Conservation (phyloP, 495 filamentous ascomycete species). For the Lophiotrema nucula region DNA sequence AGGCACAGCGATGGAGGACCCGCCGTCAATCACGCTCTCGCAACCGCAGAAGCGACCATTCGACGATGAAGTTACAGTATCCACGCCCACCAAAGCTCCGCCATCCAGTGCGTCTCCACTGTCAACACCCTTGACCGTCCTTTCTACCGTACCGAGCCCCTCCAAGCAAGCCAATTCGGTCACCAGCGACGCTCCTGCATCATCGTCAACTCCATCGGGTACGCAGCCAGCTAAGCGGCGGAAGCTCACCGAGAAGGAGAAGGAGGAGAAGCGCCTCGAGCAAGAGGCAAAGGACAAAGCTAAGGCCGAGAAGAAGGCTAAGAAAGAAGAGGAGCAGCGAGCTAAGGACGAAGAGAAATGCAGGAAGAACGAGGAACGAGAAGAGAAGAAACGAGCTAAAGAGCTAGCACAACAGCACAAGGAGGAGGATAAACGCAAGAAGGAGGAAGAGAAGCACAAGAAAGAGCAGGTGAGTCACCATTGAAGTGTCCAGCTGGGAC, state of each 20-base stretch:
- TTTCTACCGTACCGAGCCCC: conserved; percentile 34
- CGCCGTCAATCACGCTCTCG: not conserved
- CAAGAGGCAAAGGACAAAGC: conserved; percentile 21
- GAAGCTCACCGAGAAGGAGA: conserved; percentile 25
- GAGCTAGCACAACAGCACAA: conserved; percentile 43
- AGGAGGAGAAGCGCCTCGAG: conserved; percentile 10
- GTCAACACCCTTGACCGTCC: conserved; percentile 36
- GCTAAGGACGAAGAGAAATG: conserved; percentile 43
- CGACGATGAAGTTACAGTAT: conserved; percentile 13
- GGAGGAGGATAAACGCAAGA: conserved; percentile 56
- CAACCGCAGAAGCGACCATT: conserved; percentile 22
- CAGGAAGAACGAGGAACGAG: conserved; percentile 43
- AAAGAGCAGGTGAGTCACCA: conserved; percentile 45
- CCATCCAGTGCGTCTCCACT: conserved; percentile 9
- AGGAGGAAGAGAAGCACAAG: conserved; percentile 42
- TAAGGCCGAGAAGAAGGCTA: conserved; percentile 30
- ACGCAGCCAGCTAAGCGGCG: conserved; percentile 29
- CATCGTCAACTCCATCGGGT: not conserved
- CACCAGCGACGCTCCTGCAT: conserved; percentile 2
- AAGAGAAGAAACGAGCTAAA: conserved; percentile 48
- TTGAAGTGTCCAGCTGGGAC: not conserved
- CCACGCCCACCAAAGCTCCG: conserved; percentile 16
- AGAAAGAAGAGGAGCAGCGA: conserved; percentile 45
- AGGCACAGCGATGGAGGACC: conserved; percentile 14
- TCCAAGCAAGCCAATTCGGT: conserved; percentile 23